phyloP scores from a whole-genome alignment of 768 basidiomycete genomes.

The Mycena leptocephala region DNA sequence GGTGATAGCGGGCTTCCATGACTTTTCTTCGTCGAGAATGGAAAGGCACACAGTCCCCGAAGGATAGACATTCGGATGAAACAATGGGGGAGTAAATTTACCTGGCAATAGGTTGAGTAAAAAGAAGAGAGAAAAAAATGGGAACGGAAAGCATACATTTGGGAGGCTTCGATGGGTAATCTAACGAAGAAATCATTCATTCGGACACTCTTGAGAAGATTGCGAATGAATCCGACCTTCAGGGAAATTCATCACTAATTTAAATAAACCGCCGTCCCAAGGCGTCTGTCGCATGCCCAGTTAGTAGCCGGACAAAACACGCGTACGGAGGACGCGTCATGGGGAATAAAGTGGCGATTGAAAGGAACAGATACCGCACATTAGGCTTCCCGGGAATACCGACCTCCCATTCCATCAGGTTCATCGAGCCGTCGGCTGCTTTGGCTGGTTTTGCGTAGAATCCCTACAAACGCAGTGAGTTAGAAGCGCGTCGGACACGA shows the following conservation, averaged over 20 bases:
- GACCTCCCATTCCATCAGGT: conserved; percentile 98
- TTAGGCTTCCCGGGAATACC: conserved; percentile 95
- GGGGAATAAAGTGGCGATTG: neutral
- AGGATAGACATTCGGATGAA: conserved; percentile 99
- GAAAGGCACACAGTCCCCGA: conserved; percentile 99
- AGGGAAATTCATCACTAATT: conserved; percentile 94
- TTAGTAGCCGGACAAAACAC: conserved; percentile 32
- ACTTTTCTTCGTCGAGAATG: conserved; percentile 98
- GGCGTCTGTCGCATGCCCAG: conserved; percentile 74
- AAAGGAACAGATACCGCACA: conserved; percentile 67
- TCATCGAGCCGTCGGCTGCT: conserved; percentile 92
- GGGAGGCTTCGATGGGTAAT: conserved; percentile 95
- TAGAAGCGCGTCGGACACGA: neutral
- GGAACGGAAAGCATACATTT: conserved; percentile 73
- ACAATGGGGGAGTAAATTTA: conserved; percentile 96
- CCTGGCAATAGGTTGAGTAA: conserved; percentile 63
- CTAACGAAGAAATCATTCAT: conserved; percentile 57
- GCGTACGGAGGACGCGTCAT: conserved; percentile 32
- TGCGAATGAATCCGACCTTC: conserved; percentile 75
- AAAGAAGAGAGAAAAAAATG: neutral
- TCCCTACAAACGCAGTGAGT: conserved; percentile 70
- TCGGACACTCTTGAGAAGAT: neutral
- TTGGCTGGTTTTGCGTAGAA: conserved; percentile 98
- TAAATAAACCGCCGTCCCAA: conserved; percentile 98
- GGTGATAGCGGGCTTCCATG: conserved; percentile 99